Conservation (phyloP, 179 eudicot genomes). For the Beta macrorhiza region DNA sequence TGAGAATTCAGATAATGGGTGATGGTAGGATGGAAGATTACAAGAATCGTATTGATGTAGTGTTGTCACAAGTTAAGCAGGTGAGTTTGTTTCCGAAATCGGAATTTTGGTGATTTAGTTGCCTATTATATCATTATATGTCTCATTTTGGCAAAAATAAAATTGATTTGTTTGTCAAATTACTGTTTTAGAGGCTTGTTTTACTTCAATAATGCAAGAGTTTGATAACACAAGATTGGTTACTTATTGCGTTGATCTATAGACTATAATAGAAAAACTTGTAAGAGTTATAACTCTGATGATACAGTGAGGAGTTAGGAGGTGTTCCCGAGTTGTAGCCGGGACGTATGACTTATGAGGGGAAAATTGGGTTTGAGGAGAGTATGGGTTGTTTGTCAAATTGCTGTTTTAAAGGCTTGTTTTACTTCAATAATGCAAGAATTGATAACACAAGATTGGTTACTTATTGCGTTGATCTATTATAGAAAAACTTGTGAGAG, state of each 20-base stretch:
- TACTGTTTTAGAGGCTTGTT: not conserved
- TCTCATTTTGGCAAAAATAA: not conserved
- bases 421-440: not conserved
- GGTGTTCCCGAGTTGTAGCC: too few species aligned
- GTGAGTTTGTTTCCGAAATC: conserved; percentile 31
- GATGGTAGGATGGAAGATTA: conserved; percentile 41
- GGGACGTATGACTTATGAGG: too few species aligned
- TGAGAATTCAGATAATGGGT: conserved; percentile 18
- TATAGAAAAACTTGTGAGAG: not conserved
- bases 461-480: not conserved
- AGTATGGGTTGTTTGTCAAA: too few species aligned
- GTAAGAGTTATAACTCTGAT: too few species aligned
- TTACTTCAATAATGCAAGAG: not conserved
- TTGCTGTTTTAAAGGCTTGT: not conserved
- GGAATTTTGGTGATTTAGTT: not conserved
- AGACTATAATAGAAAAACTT: not conserved
- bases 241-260: not conserved
- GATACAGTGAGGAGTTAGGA: too few species aligned
- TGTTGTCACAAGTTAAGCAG: conserved; percentile 48
- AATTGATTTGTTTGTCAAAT: not conserved
- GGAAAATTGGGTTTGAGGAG: too few species aligned
- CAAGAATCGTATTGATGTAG: conserved; percentile 45
- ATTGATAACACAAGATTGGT: not conserved
- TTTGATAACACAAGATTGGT: not conserved
- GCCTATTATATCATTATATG: not conserved